Percentiles rank a stretch among this genome's conserved stretches.
These are phyloP conservation scores for Jackrogersella multiformis DNA, from an alignment of 495 filamentous ascomycete species.

Conservation along the genomic window DNA sequence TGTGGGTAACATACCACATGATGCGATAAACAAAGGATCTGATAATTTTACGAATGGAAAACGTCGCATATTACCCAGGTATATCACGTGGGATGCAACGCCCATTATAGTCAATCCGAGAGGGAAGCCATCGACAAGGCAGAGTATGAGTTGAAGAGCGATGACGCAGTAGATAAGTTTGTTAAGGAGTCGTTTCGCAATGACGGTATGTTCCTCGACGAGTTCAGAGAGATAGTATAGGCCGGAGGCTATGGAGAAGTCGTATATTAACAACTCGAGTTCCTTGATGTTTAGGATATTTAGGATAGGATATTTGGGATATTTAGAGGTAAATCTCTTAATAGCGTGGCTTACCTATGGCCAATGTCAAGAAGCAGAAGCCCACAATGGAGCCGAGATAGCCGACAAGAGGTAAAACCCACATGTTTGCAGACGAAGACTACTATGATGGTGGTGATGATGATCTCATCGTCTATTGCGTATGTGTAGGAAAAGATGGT, in stretches of 20 bases:
- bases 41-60: conserved; percentile 90
- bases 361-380: conserved; percentile 91
- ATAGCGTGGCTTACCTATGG: conserved; percentile 90
- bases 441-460: conserved; percentile 14
- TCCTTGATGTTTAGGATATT: too few species aligned
- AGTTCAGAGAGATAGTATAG: conserved; percentile 98
- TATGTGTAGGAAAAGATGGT: conserved; percentile 6
- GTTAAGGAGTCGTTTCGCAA: conserved; percentile 84
- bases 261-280: conserved; percentile 17
- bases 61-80: conserved; percentile 85
- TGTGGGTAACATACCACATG: conserved; percentile 68
- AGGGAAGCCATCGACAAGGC: conserved; percentile 85
- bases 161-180: conserved; percentile 88
- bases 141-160: conserved; percentile 74
- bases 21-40: conserved; percentile 86
- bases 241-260: conserved; percentile 74
- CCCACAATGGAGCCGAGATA: conserved; percentile 88
- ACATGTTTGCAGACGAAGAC: conserved; percentile 65
- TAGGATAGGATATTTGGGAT: too few species aligned
- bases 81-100: conserved; percentile 84
- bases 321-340: too few species aligned
- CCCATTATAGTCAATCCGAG: conserved; percentile 75
- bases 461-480: conserved; percentile 23
- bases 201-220: conserved; percentile 95
- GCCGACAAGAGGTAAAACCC: conserved; percentile 89